Base-by-base conservation (phyloP, 2,329 filamentous ascomycete genomes). In the Fusarium duplospermum region DNA sequence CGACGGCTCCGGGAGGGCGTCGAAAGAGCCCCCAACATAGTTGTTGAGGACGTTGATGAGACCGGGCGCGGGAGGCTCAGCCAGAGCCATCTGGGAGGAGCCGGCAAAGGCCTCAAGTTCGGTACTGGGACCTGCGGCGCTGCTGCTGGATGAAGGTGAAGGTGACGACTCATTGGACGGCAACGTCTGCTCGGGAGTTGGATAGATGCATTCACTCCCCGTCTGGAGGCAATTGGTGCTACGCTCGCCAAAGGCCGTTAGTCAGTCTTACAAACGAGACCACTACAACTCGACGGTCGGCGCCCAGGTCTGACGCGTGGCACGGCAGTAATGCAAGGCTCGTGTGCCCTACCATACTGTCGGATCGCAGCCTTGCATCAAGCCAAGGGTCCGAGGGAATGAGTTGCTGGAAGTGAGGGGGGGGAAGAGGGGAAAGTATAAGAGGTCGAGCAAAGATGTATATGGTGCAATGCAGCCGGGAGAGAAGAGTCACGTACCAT, bases 191-290 rank as follows among this genome's bases (percentile, higher is more conserved):
- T 78, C 76, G 58, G 77, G 69, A 60, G 74, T 70, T n/a, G 79
- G 79, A 70, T 82, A 83, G 54, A 81, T 81, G 78, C 85, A 86
- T 71, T 84, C 84, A 76, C 81, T 83, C 67, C 85, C 85, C 65
- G 82, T 83, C 64, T 85, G 84, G 71, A 86, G 82, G 73, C 85
- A 86, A 69, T 83, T 85, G 67, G 84, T 85, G 71, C 85, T 86
- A 68, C 64, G 35, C 47, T 79, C 72, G 69, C 69, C 72, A 74
- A 72, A 64, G 45, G 69, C 61, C 20, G 73, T 78, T 70, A 78
- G 74, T 71, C 56, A 71, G 56, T 65, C 52, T 69, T 64, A 63
- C 60, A 67, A 59, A 31, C 58, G 36, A 33, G 36, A 31, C 47
- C 47, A 52, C 47, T 52, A 31, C 42, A 52, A 45, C 47, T 75